Percentiles rank a stretch among this genome's conserved stretches.
Conservation (phyloP, 495 filamentous ascomycete genomes). For the Penicillium angulare region DNA sequence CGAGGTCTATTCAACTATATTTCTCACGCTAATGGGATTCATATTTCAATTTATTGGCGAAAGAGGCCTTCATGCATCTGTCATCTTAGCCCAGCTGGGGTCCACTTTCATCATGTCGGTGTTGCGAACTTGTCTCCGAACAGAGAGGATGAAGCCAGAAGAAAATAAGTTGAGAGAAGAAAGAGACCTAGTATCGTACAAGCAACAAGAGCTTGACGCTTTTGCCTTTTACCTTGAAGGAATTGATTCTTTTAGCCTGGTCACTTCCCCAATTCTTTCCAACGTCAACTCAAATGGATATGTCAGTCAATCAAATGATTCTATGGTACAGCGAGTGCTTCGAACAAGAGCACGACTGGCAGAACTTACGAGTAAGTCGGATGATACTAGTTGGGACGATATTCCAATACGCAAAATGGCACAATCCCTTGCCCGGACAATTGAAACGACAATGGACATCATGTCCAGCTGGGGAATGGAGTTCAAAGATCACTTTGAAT, state of each 20-base stretch:
- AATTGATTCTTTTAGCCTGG: conserved; percentile 24
- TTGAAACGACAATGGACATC: conserved; percentile 34
- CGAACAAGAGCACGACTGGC: conserved; percentile 29
- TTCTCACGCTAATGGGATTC: conserved; percentile 44
- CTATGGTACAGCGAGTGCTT: conserved; percentile 14
- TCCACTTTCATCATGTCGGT: conserved; percentile 47
- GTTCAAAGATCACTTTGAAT: conserved; percentile 12
- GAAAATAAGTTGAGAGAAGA: conserved; percentile 30
- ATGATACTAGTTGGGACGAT: conserved; percentile 29
- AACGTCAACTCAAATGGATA: background rate
- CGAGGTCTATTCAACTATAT: conserved; percentile 20
- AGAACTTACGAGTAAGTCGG: conserved; percentile 19
- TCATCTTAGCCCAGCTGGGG: conserved; percentile 44
- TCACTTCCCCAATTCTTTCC: background rate
- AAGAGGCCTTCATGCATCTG: conserved; percentile 48
- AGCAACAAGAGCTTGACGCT: conserved; percentile 45
- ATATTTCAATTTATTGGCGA: conserved; percentile 51
- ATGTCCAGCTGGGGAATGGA: conserved; percentile 28
- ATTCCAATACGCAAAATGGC: conserved; percentile 31
- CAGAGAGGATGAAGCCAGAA: conserved; percentile 34
- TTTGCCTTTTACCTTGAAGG: conserved; percentile 39
- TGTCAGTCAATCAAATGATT: background rate
- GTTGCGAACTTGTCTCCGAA: conserved; percentile 45
- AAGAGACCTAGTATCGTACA: conserved; percentile 21
- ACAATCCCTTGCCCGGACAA: conserved; percentile 23